Conservation (phyloP, 441 rosid species). For the Aquilaria agallochum region DNA sequence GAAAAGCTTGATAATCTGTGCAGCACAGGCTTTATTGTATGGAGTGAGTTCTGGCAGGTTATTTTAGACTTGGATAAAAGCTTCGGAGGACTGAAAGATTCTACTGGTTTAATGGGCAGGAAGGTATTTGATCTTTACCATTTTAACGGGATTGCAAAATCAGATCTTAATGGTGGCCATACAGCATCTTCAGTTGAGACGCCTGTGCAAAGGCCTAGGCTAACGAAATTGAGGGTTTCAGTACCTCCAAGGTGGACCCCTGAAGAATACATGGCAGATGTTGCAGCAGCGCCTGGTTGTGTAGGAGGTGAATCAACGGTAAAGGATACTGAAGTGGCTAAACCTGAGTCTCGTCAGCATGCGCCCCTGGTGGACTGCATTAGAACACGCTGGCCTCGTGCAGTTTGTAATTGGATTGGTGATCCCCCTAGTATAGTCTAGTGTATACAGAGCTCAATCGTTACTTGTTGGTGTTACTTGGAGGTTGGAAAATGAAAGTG, state of each 20-base stretch:
- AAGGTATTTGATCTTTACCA: conserved; percentile 93
- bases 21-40: conserved; percentile 77
- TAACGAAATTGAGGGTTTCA: conserved; percentile 79
- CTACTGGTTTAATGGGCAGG: conserved; percentile 91
- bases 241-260: conserved; percentile 99
- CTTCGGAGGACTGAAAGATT: conserved; percentile 85
- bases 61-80: conserved; percentile 73
- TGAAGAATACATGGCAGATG: conserved; percentile 83
- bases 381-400: conserved; percentile 94
- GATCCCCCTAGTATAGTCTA: conserved; percentile 97
- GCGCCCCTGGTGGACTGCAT: conserved; percentile 94
- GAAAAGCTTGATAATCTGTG: conserved; percentile 74
- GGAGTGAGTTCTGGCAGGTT: conserved; percentile 98
- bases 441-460: conserved; percentile 3
- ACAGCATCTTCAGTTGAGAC: conserved; percentile 39
- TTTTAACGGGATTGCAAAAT: conserved; percentile 95
- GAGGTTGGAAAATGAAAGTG: neutral
- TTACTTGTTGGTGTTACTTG: too few species aligned
- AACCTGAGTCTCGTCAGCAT: conserved; percentile 72
- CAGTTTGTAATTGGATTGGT: conserved; percentile 84
- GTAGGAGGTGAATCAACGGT: conserved; percentile 28
- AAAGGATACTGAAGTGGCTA: conserved; percentile 52
- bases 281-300: conserved; percentile 37
- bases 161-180: conserved; percentile 77
- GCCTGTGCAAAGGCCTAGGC: conserved; percentile 88